These are phyloP conservation scores for Rhodotorula sp. DNA, from an alignment of 1,284 basidiomycete species.

Conservation along the genomic window DNA sequence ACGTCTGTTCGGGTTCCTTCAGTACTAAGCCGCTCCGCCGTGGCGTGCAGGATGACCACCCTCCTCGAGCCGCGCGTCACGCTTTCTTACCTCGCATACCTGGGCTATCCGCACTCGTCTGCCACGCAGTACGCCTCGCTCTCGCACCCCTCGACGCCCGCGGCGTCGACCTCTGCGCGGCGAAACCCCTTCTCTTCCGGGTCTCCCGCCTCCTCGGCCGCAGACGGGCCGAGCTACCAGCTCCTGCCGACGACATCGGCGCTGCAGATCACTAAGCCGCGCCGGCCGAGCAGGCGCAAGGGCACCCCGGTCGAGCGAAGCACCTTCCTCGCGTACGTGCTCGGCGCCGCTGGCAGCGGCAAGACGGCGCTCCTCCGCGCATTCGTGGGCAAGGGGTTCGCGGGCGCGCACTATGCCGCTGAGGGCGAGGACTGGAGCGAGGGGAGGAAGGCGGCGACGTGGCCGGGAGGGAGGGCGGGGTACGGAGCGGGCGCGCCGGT, in stretches of 20 bases:
- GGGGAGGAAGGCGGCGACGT: conserved; percentile 1
- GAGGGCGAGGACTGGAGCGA: conserved; percentile 38
- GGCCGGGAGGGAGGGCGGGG: not conserved
- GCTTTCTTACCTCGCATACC: conserved; percentile 91
- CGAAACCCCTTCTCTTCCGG: conserved; percentile 91
- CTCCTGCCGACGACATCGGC: conserved; percentile 64
- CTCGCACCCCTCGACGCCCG: conserved; percentile 41
- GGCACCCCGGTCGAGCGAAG: conserved; percentile 68
- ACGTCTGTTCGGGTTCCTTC: no score
- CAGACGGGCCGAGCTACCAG: conserved; percentile 55
- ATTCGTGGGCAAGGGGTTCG: conserved; percentile 77
- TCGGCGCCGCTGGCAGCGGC: conserved; percentile 92
- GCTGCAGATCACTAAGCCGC: conserved; percentile 74
- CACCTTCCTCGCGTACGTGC: conserved; percentile 74
- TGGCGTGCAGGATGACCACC: conserved; percentile 80
- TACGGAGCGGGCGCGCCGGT: conserved; percentile 49
- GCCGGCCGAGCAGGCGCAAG: conserved; percentile 47
- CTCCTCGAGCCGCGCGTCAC: conserved; percentile 88
- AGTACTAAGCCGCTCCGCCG: no score
- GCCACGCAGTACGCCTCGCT: conserved; percentile 55
- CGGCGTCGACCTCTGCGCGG: conserved; percentile 48
- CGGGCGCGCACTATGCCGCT: conserved; percentile 18
- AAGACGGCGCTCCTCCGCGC: conserved; percentile 85
- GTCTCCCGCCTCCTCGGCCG: conserved; percentile 75
- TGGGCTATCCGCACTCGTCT: conserved; percentile 75